Evolutionary conservation across 352 stramenopile genomes (phyloP).

Genomic region (Peronospora farinosa): DNA sequence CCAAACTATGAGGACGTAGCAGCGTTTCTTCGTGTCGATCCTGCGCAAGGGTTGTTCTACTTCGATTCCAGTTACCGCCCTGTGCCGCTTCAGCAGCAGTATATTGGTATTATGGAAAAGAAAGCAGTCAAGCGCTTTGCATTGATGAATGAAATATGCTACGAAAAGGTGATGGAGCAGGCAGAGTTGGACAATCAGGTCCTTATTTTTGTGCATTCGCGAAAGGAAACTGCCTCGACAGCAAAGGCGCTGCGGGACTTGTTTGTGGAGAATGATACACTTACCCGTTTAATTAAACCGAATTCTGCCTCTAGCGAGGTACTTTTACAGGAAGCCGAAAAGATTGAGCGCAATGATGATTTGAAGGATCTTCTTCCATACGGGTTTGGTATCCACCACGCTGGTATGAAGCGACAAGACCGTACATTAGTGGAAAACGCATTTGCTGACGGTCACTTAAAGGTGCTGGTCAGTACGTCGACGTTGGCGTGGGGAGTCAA

Average conservation of each 20-base stretch:
- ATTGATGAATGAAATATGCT: constrained; percentile 99
- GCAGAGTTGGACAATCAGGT: constrained; percentile 95
- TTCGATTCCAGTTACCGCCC: constrained; percentile 99
- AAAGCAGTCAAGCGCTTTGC: constrained; percentile 98
- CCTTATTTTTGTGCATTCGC: constrained; percentile 99
- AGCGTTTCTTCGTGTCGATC: constrained; percentile 96
- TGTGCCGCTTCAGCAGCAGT: constrained; percentile 99
- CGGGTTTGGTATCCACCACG: constrained; percentile 99
- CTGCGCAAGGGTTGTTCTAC: constrained; percentile 97
- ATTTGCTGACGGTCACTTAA: constrained; percentile 95
- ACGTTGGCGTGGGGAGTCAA: constrained; percentile 99
- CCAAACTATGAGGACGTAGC: constrained; percentile 99
- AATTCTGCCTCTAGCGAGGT: constrained; percentile 88
- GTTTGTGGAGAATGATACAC: constrained; percentile 93
- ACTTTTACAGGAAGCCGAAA: constrained; percentile 89
- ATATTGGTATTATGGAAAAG: constrained; percentile 99
- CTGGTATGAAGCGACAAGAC: constrained; percentile 95
- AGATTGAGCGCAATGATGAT: constrained; percentile 92
- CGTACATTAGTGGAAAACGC: constrained; percentile 98
- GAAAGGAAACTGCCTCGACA: constrained; percentile 96
- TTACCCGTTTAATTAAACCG: constrained; percentile 87
- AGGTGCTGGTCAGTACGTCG: constrained; percentile 96
- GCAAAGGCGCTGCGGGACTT: constrained; percentile 94
- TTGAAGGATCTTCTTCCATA: constrained; percentile 98
- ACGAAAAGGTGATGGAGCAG: constrained; percentile 96